A percentile compares a stretch with the other conserved stretches of the same genome.
These are phyloP conservation scores for Cylindrotheca fusiformis DNA, from an alignment of 108 stramenopile genomes.

Conservation along the genomic window DNA sequence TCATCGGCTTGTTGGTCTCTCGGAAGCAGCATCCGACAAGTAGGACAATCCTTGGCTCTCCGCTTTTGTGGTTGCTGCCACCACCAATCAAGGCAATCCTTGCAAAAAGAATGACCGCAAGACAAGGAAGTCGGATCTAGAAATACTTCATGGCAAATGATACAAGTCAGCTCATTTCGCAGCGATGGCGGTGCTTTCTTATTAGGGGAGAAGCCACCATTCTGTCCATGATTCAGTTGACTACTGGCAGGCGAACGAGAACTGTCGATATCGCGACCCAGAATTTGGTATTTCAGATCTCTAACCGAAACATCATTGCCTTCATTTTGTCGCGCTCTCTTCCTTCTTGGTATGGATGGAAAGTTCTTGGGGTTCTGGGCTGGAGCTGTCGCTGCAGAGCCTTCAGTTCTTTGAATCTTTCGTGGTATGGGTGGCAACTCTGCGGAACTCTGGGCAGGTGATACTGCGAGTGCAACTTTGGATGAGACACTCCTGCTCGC, in stretches of 20 bases:
- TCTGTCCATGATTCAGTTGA: neutral
- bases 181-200: slow-evolving; percentile 15
- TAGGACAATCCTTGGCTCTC: slow-evolving; percentile 36
- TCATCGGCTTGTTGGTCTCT: neutral
- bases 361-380: too few species aligned
- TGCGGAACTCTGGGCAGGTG: too few species aligned
- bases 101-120: slow-evolving; percentile 77
- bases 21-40: slow-evolving; percentile 30
- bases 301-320: too few species aligned
- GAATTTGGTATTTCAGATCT: neutral
- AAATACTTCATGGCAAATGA: slow-evolving; percentile 59
- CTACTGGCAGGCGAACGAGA: neutral
- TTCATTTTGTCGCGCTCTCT: too few species aligned
- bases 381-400: too few species aligned
- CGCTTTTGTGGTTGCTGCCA: slow-evolving; percentile 8
- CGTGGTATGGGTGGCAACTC: too few species aligned
- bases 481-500: too few species aligned
- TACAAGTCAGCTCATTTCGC: slow-evolving; percentile 43
- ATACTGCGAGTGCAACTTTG: too few species aligned
- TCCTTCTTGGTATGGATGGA: too few species aligned
- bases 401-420: too few species aligned
- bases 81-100: slow-evolving; percentile 67
- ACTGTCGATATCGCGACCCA: neutral
- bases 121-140: slow-evolving; percentile 55
- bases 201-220: neutral